Evolutionary conservation across 2,329 filamentous ascomycete genomes (phyloP).

Genomic region (Calonectria henricotiae): DNA sequence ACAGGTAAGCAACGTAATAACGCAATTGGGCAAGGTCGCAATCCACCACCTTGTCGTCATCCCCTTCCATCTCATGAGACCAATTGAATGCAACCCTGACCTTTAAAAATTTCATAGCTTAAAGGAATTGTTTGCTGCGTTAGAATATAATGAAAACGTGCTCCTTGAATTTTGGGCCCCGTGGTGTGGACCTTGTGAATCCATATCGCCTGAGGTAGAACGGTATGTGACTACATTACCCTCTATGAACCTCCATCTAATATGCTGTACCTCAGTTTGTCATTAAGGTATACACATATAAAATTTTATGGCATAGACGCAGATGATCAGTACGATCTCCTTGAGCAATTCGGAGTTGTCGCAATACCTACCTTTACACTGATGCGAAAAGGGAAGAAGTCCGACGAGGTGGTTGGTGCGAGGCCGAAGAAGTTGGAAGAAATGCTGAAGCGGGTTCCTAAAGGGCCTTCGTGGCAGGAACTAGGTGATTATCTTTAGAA

Average conservation of each 20-base stretch:
- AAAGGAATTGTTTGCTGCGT: neutral
- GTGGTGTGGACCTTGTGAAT: neutral
- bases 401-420: neutral
- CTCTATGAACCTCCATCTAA: no score
- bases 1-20: no score
- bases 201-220: neutral
- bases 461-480: neutral
- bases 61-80: no score
- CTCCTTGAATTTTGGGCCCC: conserved; percentile 1
- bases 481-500: neutral
- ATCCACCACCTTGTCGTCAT: no score
- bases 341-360: neutral
- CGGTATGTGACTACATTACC: neutral
- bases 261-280: neutral
- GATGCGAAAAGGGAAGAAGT: neutral
- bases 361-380: conserved; percentile 3
- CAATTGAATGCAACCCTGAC: neutral
- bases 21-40: no score
- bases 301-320: neutral
- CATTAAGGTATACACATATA: neutral
- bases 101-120: neutral
- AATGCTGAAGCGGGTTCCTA: neutral
- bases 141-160: neutral
- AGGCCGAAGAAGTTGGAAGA: neutral
- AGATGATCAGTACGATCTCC: neutral